A percentile compares a stretch with the other conserved stretches of the same genome.
Conservation (phyloP, 164 flowering plant genomes). For the Macadamia tetraphylla region DNA sequence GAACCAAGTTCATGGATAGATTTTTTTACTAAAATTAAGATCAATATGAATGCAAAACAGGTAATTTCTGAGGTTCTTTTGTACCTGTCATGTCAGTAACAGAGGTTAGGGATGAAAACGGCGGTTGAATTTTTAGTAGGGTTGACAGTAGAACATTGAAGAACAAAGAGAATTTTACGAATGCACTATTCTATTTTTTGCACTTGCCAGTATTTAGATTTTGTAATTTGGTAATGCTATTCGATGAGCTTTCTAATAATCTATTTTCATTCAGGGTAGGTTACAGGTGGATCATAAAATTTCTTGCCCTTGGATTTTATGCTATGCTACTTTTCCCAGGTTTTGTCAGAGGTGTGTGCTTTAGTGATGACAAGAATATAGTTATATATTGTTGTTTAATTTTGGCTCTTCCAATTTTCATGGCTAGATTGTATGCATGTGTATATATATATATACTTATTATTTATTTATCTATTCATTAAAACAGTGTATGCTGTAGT, state of each 20-base stretch:
- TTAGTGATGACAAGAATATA: neutral
- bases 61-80: neutral
- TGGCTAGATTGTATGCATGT: neutral
- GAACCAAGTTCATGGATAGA: neutral
- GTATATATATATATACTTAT: too few species aligned
- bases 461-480: neutral
- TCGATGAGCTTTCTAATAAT: slow-evolving; percentile 17
- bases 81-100: neutral
- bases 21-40: neutral
- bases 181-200: neutral
- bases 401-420: neutral
- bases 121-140: neutral
- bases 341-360: slow-evolving; percentile 69
- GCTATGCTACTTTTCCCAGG: slow-evolving; percentile 93
- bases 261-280: slow-evolving; percentile 73
- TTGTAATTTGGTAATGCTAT: neutral
- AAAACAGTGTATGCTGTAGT: neutral
- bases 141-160: neutral
- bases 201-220: neutral
- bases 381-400: neutral
- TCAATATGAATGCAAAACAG: neutral
- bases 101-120: too few species aligned
- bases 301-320: slow-evolving; percentile 76
- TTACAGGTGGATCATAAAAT: slow-evolving; percentile 74
- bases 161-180: neutral